A percentile compares a stretch with the other conserved stretches of the same genome.
These are phyloP conservation scores for Fusarium decemcellulare DNA, from an alignment of 2,329 filamentous ascomycete species.

Conservation along the genomic window DNA sequence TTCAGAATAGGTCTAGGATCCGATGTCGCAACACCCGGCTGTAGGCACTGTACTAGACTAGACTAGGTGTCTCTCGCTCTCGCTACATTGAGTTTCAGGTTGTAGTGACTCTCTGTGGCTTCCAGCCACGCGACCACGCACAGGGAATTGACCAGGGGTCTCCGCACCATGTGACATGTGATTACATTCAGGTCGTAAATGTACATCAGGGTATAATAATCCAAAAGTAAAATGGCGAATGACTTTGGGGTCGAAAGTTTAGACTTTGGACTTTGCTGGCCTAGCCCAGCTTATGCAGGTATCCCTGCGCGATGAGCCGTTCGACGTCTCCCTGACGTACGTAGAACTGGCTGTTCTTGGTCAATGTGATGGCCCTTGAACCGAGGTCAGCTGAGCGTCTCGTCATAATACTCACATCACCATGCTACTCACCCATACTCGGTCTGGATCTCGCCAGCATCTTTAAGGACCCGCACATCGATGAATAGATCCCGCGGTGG, in stretches of 20 bases:
- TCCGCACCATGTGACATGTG: slow-evolving; percentile 12
- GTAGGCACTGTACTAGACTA: no score
- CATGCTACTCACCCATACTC: slow-evolving; percentile 86
- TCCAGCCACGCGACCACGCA: slow-evolving; percentile 18
- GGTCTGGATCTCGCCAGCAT: slow-evolving; percentile 98
- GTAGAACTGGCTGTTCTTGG: slow-evolving; percentile 98
- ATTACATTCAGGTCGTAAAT: slow-evolving; percentile 13
- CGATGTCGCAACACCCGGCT: no score
- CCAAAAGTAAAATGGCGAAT: slow-evolving; percentile 7
- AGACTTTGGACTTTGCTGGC: neutral
- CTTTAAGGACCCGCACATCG: slow-evolving; percentile 94
- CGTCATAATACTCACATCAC: neutral
- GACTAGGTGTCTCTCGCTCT: no score
- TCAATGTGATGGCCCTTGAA: slow-evolving; percentile 89
- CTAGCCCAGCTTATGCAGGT: slow-evolving; percentile 91
- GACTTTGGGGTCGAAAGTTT: neutral
- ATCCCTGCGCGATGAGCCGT: slow-evolving; percentile 92
- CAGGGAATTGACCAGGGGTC: neutral
- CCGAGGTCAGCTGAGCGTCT: slow-evolving; percentile 33
- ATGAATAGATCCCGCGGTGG: slow-evolving; percentile 97
- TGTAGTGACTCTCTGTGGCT: slow-evolving; percentile 9
- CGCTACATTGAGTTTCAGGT: no score
- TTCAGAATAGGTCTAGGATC: no score
- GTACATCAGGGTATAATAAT: slow-evolving; percentile 32
- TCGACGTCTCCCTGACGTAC: slow-evolving; percentile 97